Conservation (phyloP, 2,329 filamentous ascomycete genomes). For the Penicillium sclerotigenum region DNA sequence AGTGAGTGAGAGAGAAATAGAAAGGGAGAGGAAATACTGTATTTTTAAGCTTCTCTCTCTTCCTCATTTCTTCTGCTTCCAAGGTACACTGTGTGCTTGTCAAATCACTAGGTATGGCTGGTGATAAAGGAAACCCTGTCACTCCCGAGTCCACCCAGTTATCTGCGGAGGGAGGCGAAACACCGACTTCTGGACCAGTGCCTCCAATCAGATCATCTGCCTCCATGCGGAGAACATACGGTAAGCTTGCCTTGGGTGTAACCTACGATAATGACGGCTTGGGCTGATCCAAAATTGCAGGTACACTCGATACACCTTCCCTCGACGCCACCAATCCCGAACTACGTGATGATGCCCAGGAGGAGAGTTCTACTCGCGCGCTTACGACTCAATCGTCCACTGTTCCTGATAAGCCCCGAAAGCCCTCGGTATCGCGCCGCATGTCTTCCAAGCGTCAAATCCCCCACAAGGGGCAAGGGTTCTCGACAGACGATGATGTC, state of each 20-base stretch:
- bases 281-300: constrained; percentile 18
- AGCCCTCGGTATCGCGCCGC: constrained; percentile 70
- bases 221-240: constrained; percentile 29
- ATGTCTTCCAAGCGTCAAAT: constrained; percentile 68
- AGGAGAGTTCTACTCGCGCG: constrained; percentile 28
- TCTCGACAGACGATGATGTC: constrained; percentile 85
- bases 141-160: constrained; percentile 11
- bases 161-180: constrained; percentile 1
- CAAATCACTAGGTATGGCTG: constrained; percentile 14
- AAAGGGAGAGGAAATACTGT: neutral
- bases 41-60: neutral
- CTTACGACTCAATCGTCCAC: constrained; percentile 47
- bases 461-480: constrained; percentile 78
- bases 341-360: constrained; percentile 31
- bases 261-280: constrained; percentile 3
- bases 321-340: constrained; percentile 23
- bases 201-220: constrained; percentile 14
- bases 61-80: neutral
- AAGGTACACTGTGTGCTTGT: constrained; percentile 1
- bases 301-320: constrained; percentile 29
- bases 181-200: neutral
- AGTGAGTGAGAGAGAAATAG: no score
- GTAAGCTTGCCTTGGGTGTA: constrained; percentile 24
- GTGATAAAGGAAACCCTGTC: constrained; percentile 15
- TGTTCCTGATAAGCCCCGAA: constrained; percentile 55